Conservation (phyloP, 352 stramenopile species). For the Phytophthora pini region DNA sequence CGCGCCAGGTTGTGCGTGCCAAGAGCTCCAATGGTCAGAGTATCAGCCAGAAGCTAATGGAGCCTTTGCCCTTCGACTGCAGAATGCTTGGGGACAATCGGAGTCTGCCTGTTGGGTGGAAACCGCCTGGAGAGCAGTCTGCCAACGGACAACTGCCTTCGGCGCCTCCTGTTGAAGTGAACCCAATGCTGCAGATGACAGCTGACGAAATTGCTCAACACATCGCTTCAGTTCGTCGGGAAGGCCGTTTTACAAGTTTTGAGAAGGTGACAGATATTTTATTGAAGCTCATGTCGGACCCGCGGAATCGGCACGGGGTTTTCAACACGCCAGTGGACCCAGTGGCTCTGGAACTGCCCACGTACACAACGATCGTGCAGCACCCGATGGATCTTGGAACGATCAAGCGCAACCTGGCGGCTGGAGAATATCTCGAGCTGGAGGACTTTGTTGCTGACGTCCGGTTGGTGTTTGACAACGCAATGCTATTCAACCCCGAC, state of each 20-base stretch:
- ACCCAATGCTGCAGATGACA: slow-evolving; percentile 72
- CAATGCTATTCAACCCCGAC: slow-evolving; percentile 85
- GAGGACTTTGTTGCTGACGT: slow-evolving; percentile 84
- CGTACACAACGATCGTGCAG: slow-evolving; percentile 73
- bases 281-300: slow-evolving; percentile 74
- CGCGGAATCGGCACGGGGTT: slow-evolving; percentile 71
- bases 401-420: slow-evolving; percentile 82
- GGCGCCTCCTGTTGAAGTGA: slow-evolving; percentile 36
- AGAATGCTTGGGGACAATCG: slow-evolving; percentile 55
- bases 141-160: background rate
- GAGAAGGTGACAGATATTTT: slow-evolving; percentile 73
- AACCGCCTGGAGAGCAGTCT: slow-evolving; percentile 9
- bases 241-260: slow-evolving; percentile 69
- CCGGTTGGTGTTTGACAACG: slow-evolving; percentile 90
- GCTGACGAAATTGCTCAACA: slow-evolving; percentile 60
- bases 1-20: slow-evolving; percentile 36
- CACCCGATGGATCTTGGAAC: slow-evolving; percentile 94
- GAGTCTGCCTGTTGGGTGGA: slow-evolving; percentile 60
- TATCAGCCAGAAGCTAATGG: slow-evolving; percentile 46
- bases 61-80: slow-evolving; percentile 41
- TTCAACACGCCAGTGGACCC: slow-evolving; percentile 85
- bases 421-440: slow-evolving; percentile 84
- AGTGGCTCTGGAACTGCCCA: slow-evolving; percentile 69
- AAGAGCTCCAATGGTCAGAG: slow-evolving; percentile 34
- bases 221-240: slow-evolving; percentile 70